phyloP scores from a whole-genome alignment of 2,329 filamentous ascomycete genomes.

The Nemania sp. region DNA sequence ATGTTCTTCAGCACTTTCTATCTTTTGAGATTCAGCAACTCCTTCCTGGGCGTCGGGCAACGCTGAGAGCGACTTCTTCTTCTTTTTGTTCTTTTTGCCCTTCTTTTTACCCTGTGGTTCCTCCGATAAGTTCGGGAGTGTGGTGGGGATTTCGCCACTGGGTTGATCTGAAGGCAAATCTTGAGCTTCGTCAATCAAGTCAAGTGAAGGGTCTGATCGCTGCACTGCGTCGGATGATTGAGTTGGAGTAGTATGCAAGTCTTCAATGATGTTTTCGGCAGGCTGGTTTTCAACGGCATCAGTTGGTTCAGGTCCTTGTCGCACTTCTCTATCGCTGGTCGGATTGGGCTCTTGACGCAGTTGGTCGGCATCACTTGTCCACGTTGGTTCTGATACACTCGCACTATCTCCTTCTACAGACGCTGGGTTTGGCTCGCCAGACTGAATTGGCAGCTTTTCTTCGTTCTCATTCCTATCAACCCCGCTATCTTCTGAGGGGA shows the following conservation, averaged over 20 bases:
- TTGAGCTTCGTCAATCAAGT: background rate
- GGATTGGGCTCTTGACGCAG: constrained; percentile 27
- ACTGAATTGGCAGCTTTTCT: background rate
- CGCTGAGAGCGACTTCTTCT: constrained; percentile 28
- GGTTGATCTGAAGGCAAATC: constrained; percentile 6
- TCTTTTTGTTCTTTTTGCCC: constrained; percentile 41
- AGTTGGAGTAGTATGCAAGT: constrained; percentile 27
- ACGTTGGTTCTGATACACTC: constrained; percentile 24
- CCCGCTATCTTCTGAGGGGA: background rate
- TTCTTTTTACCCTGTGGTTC: constrained; percentile 40
- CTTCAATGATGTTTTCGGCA: constrained; percentile 20
- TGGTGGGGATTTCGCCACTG: constrained; percentile 22
- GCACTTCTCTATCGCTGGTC: constrained; percentile 33
- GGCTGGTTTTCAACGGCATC: constrained; percentile 29
- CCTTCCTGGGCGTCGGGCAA: constrained; percentile 10
- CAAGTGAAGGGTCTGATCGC: constrained; percentile 8
- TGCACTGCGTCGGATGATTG: constrained; percentile 27
- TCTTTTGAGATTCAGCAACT: background rate
- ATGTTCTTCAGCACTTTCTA: constrained; percentile 18
- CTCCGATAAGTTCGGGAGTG: constrained; percentile 36
- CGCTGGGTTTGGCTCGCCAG: background rate
- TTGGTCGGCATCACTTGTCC: constrained; percentile 30
- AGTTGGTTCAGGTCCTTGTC: constrained; percentile 27
- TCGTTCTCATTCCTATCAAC: background rate
- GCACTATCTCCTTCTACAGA: background rate